Evolutionary conservation across 371 early-diverging fungal species (phyloP), one percentile per base, ranked within the genome.

Genomic region (Cladochytrium tenue): DNA sequence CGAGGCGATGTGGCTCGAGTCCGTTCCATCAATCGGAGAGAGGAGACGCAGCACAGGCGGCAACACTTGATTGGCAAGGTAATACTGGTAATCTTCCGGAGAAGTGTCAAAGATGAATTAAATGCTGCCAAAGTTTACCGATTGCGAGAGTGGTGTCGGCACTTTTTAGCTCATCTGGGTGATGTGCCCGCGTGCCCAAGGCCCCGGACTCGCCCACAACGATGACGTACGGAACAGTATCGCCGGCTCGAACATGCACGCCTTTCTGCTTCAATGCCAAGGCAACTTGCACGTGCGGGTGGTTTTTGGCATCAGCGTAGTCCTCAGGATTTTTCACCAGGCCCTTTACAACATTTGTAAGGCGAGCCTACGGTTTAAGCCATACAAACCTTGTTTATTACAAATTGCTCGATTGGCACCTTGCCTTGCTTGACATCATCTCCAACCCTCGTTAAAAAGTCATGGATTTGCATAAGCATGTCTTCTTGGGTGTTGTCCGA

Each of bases 221-320:
- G 43, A 99, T 96, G 1, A 99, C 90, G 73, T 95, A 99, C 0
- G 96, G 95, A 13, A 99, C 86, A 0, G 98, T 95, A 64, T 99
- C 99, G 31, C 97, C 98, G 3, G 88, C 81, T 30, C 90, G 83
- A 30, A 91, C 89, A 15, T 80, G 79, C 31, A 82, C 69, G 25
- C 95, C 96, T 34, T 81, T 78, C 32, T 85, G 75, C 68, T 91
- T 87, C 83, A 98, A 81, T 3, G 92, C 86, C 5, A 94, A 75
- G 2, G 99, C 99, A 0, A 99, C 99, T 66, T 89, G 89, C 13
- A 99, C 98, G 68, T 99, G 99, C 0, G 99, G 99, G 66, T 95
- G 98, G 3, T 84, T 76, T 66, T 90, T 92, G 23, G 86, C 85
- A 75, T 98, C 94, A 0, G 90, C 84, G 76, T 99, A 99, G 26